A percentile compares a stretch with the other conserved stretches of the same genome.
These are phyloP conservation scores for Arthrobotrys entomopaga DNA, from an alignment of 2,329 filamentous ascomycete species.

Conservation along the genomic window DNA sequence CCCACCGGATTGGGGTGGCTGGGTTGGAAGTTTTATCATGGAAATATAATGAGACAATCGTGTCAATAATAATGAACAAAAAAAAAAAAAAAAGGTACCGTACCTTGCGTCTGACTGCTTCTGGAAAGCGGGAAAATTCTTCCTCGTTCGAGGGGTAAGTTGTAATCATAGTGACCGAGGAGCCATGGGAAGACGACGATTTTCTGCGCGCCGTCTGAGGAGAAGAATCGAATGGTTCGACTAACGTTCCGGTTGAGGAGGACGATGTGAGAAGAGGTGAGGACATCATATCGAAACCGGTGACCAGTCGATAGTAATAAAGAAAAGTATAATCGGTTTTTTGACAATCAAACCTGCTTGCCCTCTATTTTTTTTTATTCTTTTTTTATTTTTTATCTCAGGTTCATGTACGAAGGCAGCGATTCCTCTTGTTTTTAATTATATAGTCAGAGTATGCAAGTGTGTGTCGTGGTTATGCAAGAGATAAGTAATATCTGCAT, in stretches of 20 bases:
- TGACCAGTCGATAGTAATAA: slow-evolving; percentile 33
- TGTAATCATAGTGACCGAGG: slow-evolving; percentile 55
- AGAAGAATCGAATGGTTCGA: slow-evolving; percentile 52
- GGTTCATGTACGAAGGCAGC: slow-evolving; percentile 39
- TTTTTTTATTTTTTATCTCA: slow-evolving; percentile 43
- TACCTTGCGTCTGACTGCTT: slow-evolving; percentile 70
- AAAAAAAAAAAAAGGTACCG: slow-evolving; percentile 60
- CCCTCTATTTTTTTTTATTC: no score
- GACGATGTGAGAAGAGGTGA: slow-evolving; percentile 49
- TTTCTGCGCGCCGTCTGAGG: slow-evolving; percentile 44
- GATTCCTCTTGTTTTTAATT: slow-evolving; percentile 12
- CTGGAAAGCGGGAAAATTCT: slow-evolving; percentile 68
- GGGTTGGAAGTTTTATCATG: no score
- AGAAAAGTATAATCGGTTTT: slow-evolving; percentile 12
- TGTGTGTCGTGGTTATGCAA: slow-evolving; percentile 55
- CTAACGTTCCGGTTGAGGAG: slow-evolving; percentile 52
- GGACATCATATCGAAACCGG: slow-evolving; percentile 42
- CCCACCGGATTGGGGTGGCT: slow-evolving; percentile 27
- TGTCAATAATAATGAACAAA: slow-evolving; percentile 1
- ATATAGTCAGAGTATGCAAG: slow-evolving; percentile 33
- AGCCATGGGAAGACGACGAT: slow-evolving; percentile 54
- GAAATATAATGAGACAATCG: slow-evolving; percentile 44
- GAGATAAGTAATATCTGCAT: slow-evolving; percentile 54
- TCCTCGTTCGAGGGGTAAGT: slow-evolving; percentile 55
- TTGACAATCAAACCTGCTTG: slow-evolving; percentile 31